Conservation (phyloP, 768 basidiomycete species). For the Hemileccinum impolitum region DNA sequence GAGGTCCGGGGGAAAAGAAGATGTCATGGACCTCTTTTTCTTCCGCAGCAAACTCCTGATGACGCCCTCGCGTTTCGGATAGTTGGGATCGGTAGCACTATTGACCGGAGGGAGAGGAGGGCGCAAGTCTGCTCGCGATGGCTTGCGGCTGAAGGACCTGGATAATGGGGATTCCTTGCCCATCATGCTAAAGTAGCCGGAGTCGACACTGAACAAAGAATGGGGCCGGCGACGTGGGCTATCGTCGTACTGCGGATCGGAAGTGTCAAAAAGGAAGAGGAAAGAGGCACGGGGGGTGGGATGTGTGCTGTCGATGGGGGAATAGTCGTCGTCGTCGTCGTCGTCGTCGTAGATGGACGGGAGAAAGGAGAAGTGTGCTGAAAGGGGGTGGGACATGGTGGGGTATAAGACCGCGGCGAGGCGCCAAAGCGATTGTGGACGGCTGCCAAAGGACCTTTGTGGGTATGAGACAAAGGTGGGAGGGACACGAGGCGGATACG, state of each 20-base stretch:
- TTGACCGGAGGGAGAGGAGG: slow-evolving; percentile 10
- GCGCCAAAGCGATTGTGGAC: slow-evolving; percentile 24
- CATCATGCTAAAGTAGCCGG: slow-evolving; percentile 29
- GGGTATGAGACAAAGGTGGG: slow-evolving; percentile 21
- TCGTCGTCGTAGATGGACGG: slow-evolving; percentile 15
- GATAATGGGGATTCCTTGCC: slow-evolving; percentile 15
- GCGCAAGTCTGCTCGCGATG: slow-evolving; percentile 12
- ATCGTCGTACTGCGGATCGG: neutral
- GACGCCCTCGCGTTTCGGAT: slow-evolving; percentile 22
- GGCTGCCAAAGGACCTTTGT: slow-evolving; percentile 26
- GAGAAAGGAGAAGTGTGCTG: slow-evolving; percentile 13
- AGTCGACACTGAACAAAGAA: slow-evolving; percentile 28
- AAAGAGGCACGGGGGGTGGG: slow-evolving; percentile 24
- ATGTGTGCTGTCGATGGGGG: slow-evolving; percentile 7
- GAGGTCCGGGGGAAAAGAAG: neutral
- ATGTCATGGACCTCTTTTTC: slow-evolving; percentile 21
- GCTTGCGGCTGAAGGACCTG: slow-evolving; percentile 9
- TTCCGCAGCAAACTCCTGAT: slow-evolving; percentile 18
- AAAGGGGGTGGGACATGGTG: slow-evolving; percentile 17
- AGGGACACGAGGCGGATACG: slow-evolving; percentile 3
- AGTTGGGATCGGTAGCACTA: neutral
- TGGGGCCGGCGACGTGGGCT: slow-evolving; percentile 11
- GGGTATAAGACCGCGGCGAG: slow-evolving; percentile 12
- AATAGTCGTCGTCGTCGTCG: slow-evolving; percentile 17
- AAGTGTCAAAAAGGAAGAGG: slow-evolving; percentile 2